Conservation (phyloP, 179 eudicot genomes). For the Dionaea muscipula region DNA sequence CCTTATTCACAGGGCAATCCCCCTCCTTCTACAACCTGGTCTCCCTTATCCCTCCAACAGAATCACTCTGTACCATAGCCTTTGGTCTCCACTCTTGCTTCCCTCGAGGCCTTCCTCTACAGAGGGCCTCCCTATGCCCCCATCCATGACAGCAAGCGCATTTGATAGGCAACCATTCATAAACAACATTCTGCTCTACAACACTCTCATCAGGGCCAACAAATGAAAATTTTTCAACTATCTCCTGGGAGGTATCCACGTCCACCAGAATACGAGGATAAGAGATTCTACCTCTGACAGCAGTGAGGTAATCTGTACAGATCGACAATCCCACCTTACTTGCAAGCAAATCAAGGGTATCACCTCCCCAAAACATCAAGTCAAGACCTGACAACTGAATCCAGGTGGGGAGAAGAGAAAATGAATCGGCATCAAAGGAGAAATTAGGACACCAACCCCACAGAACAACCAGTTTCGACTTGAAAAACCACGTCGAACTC, state of each 20-base stretch:
- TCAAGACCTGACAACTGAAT: neutral
- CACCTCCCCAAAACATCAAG: neutral
- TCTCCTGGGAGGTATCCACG: neutral
- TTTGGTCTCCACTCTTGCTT: too few relatives aligned
- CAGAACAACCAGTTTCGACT: too few relatives aligned
- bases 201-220: neutral
- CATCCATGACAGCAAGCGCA: neutral
- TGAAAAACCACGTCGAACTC: too few relatives aligned
- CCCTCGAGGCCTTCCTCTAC: too few relatives aligned
- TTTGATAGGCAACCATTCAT: neutral
- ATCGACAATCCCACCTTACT: neutral
- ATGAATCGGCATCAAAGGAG: too few relatives aligned
- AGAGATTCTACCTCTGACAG: neutral
- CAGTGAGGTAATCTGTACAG: neutral
- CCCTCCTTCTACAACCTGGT: too few relatives aligned
- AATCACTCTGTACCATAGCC: too few relatives aligned
- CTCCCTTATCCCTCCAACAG: too few relatives aligned
- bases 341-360: neutral
- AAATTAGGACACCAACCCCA: too few relatives aligned
- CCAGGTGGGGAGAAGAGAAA: neutral
- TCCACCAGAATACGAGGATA: neutral
- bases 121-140: neutral
- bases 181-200: neutral
- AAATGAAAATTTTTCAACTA: neutral
- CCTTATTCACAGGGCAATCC: too few relatives aligned